Conservation (phyloP, 306 rosid genomes). For the Potentilla sterilis region DNA sequence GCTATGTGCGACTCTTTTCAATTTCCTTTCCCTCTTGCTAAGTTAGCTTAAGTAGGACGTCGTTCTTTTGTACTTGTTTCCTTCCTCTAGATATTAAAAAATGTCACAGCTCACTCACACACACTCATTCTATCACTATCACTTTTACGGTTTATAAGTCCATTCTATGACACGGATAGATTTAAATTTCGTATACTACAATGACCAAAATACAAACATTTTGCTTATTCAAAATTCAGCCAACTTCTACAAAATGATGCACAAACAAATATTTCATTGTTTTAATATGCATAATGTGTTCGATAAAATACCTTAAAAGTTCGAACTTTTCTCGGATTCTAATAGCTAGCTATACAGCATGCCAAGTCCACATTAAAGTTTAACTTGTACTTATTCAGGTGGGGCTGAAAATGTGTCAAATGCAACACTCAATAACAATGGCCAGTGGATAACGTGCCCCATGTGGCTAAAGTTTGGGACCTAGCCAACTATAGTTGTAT, state of each 20-base stretch:
- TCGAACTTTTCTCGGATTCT: background rate
- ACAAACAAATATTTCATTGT: no score
- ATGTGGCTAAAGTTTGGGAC: background rate
- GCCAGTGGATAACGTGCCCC: constrained; percentile 7
- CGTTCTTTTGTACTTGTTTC: background rate
- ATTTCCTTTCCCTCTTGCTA: background rate
- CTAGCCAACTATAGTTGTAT: background rate
- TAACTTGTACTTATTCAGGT: background rate
- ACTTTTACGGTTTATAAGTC: background rate
- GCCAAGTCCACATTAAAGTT: background rate
- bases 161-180: background rate
- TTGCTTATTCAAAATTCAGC: background rate
- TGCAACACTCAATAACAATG: background rate
- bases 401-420: background rate
- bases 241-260: no score
- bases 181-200: background rate
- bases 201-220: background rate
- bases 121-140: background rate
- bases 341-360: background rate
- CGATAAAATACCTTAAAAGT: background rate
- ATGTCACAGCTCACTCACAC: background rate
- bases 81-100: background rate
- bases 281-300: background rate
- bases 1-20: background rate
- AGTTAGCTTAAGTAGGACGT: background rate